phyloP scores from a whole-genome alignment of 805 yeast genomes.

The Pichia thaimueangensis region DNA sequence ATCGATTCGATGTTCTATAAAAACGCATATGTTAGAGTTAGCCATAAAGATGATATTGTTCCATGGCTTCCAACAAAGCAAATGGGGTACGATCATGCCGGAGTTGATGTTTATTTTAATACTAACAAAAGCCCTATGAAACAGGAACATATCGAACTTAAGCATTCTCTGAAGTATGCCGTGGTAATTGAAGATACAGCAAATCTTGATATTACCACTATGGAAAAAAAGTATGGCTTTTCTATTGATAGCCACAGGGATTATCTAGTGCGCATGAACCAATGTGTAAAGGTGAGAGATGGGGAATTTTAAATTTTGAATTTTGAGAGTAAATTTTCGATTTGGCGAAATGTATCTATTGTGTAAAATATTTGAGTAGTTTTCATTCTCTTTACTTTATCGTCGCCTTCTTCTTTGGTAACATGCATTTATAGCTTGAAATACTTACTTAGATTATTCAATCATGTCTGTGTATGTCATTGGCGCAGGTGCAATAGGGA shows the following conservation, averaged over 20 bases:
- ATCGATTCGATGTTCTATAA: conserved; percentile 3
- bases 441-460: background rate
- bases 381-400: background rate
- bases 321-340: no score
- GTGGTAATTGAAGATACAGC: background rate
- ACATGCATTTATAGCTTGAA: background rate
- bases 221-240: background rate
- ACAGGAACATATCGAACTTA: background rate
- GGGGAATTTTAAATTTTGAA: no score
- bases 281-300: no score
- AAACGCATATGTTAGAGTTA: conserved; percentile 47
- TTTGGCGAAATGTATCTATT: no score
- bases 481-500: conserved; percentile 34
- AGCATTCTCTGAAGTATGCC: background rate
- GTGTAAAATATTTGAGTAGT: no score
- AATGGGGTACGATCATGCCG: conserved; percentile 36
- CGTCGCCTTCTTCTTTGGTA: no score
- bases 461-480: conserved; percentile 22
- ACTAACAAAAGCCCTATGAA: conserved; percentile 30
- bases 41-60: conserved; percentile 52
- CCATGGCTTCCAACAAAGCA: conserved; percentile 53
- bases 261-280: conserved; percentile 5
- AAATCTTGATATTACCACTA: background rate
- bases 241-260: conserved; percentile 2
- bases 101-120: conserved; percentile 43